Conservation (phyloP, 2,329 filamentous ascomycete genomes). For the Zalaria sp. region DNA sequence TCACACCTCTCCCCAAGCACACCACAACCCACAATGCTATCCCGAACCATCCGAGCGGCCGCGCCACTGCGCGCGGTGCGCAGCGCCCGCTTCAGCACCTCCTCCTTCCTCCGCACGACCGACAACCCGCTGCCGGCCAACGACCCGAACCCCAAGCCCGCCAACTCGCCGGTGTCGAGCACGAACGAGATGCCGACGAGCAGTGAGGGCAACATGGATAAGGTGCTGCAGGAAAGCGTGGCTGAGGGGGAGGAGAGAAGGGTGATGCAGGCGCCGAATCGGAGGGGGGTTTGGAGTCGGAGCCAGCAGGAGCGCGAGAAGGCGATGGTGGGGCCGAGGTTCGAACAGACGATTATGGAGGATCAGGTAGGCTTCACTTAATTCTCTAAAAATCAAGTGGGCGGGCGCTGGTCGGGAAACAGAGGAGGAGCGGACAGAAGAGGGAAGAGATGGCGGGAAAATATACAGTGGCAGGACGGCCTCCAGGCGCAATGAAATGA, state of each 20-base stretch:
- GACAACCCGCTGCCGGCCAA: constrained; percentile 46
- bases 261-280: constrained; percentile 73
- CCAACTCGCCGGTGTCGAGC: constrained; percentile 35
- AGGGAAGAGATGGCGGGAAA: not conserved
- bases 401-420: too few relatives aligned
- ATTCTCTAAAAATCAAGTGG: too few relatives aligned
- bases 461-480: not conserved
- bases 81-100: constrained; percentile 10
- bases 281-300: constrained; percentile 63
- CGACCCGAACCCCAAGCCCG: constrained; percentile 39
- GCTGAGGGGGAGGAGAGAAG: constrained; percentile 42
- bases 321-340: constrained; percentile 88
- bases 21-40: not conserved
- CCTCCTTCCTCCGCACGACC: constrained; percentile 4
- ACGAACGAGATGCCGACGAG: constrained; percentile 45
- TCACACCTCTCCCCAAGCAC: constrained; percentile 1
- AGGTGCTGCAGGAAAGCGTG: constrained; percentile 40
- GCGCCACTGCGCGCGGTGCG: not conserved
- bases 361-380: constrained; percentile 78
- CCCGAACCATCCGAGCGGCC: not conserved
- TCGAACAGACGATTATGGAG: constrained; percentile 92
- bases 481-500: not conserved
- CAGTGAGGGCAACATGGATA: constrained; percentile 35
- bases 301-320: constrained; percentile 68
- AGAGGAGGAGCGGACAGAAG: not conserved